These are phyloP conservation scores for Brettanomyces anomalus DNA, from an alignment of 805 yeast genomes.

Conservation along the genomic window DNA sequence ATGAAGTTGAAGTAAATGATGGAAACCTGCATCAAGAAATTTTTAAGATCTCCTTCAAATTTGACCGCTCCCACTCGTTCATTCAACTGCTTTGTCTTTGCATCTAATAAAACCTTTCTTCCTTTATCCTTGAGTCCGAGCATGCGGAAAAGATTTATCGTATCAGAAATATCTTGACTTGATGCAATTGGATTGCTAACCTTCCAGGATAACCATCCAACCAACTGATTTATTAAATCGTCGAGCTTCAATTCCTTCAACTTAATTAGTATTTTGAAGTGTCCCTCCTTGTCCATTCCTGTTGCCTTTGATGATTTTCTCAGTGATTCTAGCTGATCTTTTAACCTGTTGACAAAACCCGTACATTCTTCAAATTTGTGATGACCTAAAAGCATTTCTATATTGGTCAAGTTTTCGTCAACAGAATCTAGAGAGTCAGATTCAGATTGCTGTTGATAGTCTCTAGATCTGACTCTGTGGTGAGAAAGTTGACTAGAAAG, in stretches of 20 bases:
- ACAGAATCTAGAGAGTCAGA: conserved; percentile 21
- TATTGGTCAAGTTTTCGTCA: conserved; percentile 41
- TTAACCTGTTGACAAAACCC: conserved; percentile 18
- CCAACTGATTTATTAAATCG: conserved; percentile 13
- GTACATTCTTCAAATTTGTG: conserved; percentile 37
- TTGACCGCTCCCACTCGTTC: conserved; percentile 40
- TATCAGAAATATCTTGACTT: conserved; percentile 9
- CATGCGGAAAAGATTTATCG: conserved; percentile 24
- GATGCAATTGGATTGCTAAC: conserved; percentile 14
- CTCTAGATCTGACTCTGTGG: conserved; percentile 46
- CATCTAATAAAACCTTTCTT: conserved; percentile 36
- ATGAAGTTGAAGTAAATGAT: conserved; percentile 54
- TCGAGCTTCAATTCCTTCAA: conserved; percentile 18
- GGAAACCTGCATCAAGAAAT: conserved; percentile 51
- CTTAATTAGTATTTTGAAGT: conserved; percentile 8
- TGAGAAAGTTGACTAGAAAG: conserved; percentile 50
- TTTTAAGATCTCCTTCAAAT: conserved; percentile 45
- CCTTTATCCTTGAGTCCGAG: conserved; percentile 41
- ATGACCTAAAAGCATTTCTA: conserved; percentile 41
- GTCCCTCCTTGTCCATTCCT: conserved; percentile 9
- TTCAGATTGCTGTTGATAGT: conserved; percentile 21
- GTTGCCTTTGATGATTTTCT: conserved; percentile 11
- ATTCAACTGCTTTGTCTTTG: conserved; percentile 38
- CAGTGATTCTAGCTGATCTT: conserved; percentile 14
- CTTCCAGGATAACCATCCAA: conserved; percentile 14